Evolutionary conservation across 768 basidiomycete genomes (phyloP).

Genomic region (Phlegmacium glaucopus): DNA sequence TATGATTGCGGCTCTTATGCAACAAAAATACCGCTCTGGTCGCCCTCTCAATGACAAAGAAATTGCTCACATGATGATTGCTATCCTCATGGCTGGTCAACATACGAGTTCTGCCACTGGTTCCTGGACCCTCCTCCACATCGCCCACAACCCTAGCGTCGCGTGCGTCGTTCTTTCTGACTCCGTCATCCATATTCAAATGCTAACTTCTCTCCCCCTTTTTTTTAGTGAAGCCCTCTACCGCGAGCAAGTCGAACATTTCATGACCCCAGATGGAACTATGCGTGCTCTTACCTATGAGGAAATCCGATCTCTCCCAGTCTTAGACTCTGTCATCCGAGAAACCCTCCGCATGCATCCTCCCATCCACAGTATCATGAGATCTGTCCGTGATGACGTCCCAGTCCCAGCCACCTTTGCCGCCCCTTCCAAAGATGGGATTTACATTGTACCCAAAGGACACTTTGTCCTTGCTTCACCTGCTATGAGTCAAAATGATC

Average conservation of each 20-base stretch:
- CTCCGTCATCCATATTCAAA: background rate
- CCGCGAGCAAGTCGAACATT: conserved; percentile 83
- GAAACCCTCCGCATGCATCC: conserved; percentile 94
- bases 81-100: conserved; percentile 98
- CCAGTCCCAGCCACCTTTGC: conserved; percentile 77
- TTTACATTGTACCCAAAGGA: conserved; percentile 87
- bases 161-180: conserved; percentile 47
- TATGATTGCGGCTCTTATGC: conserved; percentile 87
- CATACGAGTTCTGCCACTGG: conserved; percentile 94
- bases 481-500: conserved; percentile 85
- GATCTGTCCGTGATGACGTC: conserved; percentile 85
- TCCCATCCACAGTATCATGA: conserved; percentile 94
- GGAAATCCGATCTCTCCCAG: conserved; percentile 75
- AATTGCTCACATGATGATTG: conserved; percentile 98
- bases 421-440: conserved; percentile 67
- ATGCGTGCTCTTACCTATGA: conserved; percentile 83
- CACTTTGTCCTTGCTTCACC: conserved; percentile 89
- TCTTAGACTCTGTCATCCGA: conserved; percentile 87
- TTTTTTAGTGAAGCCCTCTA: conserved; percentile 70
- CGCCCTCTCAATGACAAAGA: conserved; percentile 78
- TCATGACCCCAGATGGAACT: conserved; percentile 75
- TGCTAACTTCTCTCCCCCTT: conserved; percentile 1
- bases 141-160: conserved; percentile 72
- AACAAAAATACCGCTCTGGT: conserved; percentile 83
- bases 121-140: conserved; percentile 86